Evolutionary conservation across 2,329 filamentous ascomycete genomes (phyloP).

Genomic region (Pyricularia sp.): DNA sequence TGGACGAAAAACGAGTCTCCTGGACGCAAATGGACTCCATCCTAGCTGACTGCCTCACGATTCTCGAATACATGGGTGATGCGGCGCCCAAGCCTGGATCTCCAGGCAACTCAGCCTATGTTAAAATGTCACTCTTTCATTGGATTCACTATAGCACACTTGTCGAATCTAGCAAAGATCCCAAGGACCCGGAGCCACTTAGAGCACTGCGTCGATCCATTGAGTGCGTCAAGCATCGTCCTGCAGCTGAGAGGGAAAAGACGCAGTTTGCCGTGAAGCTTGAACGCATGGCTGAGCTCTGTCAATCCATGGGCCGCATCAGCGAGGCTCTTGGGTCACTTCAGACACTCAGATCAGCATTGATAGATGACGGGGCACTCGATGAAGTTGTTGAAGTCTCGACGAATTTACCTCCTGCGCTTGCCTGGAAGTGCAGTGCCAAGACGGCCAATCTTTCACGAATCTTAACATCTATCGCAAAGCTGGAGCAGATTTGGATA

Average conservation of each 20-base stretch:
- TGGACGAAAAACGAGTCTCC: slow-evolving; percentile 31
- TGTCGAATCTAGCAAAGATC: slow-evolving; percentile 28
- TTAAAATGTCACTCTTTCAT: slow-evolving; percentile 60
- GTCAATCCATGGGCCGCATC: slow-evolving; percentile 35
- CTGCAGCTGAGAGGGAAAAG: slow-evolving; percentile 40
- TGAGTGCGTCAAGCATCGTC: slow-evolving; percentile 43
- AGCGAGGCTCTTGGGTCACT: slow-evolving; percentile 47
- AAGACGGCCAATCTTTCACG: slow-evolving; percentile 42
- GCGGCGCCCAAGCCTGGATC: slow-evolving; percentile 10
- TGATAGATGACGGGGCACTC: slow-evolving; percentile 46
- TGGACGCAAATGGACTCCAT: slow-evolving; percentile 46
- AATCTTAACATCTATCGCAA: slow-evolving; percentile 45
- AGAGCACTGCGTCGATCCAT: slow-evolving; percentile 51
- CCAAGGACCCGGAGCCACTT: slow-evolving; percentile 31
- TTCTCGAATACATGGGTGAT: slow-evolving; percentile 41
- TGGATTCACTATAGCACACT: slow-evolving; percentile 47
- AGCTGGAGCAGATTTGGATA: slow-evolving; percentile 41
- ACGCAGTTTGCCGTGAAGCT: slow-evolving; percentile 51
- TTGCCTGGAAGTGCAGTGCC: slow-evolving; percentile 39
- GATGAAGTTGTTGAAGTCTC: slow-evolving; percentile 37
- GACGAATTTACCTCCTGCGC: slow-evolving; percentile 31
- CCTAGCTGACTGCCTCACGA: slow-evolving; percentile 39
- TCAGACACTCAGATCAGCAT: slow-evolving; percentile 44
- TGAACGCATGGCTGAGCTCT: slow-evolving; percentile 52
- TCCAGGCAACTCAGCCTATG: slow-evolving; percentile 30